Evolutionary conservation across 148 eudicot species (phyloP).

Genomic region (Oxyria digyna): DNA sequence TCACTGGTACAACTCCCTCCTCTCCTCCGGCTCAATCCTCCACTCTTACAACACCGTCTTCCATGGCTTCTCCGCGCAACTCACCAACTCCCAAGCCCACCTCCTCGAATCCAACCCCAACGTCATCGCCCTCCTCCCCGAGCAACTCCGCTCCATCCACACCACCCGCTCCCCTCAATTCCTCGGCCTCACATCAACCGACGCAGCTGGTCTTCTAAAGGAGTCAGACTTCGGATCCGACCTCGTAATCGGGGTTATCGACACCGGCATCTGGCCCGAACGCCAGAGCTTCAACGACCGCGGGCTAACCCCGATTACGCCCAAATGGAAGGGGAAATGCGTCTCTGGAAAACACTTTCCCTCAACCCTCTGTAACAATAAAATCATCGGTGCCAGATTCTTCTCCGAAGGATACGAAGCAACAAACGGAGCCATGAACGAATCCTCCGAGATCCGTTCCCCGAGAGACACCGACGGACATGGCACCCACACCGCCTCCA

Average conservation of each 20-base stretch:
- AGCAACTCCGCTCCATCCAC: slow-evolving; percentile 51
- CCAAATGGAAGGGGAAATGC: slow-evolving; percentile 68
- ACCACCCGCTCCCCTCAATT: slow-evolving; percentile 86
- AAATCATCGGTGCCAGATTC: slow-evolving; percentile 68
- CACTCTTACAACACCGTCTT: slow-evolving; percentile 70
- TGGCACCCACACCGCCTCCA: slow-evolving; percentile 94
- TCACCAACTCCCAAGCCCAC: slow-evolving; percentile 35
- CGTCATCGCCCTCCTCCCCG: slow-evolving; percentile 49
- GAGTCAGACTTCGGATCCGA: slow-evolving; percentile 96
- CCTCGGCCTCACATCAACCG: slow-evolving; percentile 40
- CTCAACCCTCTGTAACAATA: slow-evolving; percentile 41
- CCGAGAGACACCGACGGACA: slow-evolving; percentile 87
- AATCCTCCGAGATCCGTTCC: slow-evolving; percentile 38
- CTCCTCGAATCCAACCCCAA: slow-evolving; percentile 30
- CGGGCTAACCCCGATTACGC: slow-evolving; percentile 36
- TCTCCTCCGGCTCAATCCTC: slow-evolving; percentile 25
- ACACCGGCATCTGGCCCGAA: slow-evolving; percentile 93
- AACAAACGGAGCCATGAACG: slow-evolving; percentile 69
- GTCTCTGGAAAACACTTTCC: slow-evolving; percentile 20
- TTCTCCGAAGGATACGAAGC: slow-evolving; percentile 63
- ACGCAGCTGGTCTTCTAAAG: slow-evolving; percentile 36
- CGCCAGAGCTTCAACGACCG: slow-evolving; percentile 63
- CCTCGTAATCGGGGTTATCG: slow-evolving; percentile 71
- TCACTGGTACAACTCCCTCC: slow-evolving; percentile 78
- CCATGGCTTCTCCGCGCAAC: slow-evolving; percentile 76